Percentiles rank a stretch among this genome's conserved stretches.
Evolutionary conservation across 345 rosid species (phyloP).

Genomic region (Isatis tinctoria): DNA sequence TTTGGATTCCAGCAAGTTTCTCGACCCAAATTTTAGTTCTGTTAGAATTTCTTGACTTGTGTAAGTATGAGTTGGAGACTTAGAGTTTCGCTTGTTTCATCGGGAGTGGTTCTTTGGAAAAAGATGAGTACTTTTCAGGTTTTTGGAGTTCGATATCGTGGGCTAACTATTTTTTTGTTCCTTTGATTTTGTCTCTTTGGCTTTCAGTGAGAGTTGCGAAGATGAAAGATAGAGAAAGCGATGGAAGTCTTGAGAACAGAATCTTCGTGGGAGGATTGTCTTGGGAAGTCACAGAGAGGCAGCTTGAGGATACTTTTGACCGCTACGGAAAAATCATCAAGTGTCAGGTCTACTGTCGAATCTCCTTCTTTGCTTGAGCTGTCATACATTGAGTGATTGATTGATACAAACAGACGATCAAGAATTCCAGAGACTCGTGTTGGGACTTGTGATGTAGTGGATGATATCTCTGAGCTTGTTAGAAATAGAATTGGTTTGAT

Average conservation of each 20-base stretch:
- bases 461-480: not conserved
- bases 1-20: not conserved
- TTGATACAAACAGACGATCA: not conserved
- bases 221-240: slow-evolving; percentile 38
- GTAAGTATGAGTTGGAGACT: not conserved
- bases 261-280: slow-evolving; percentile 90
- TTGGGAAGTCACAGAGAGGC: slow-evolving; percentile 73
- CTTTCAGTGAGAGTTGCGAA: slow-evolving; percentile 8
- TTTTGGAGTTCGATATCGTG: not conserved
- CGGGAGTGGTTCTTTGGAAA: not conserved
- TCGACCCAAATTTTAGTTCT: not conserved
- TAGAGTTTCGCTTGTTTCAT: not conserved
- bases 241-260: slow-evolving; percentile 59
- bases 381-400: not conserved
- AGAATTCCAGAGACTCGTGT: not conserved
- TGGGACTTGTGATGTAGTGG: slow-evolving; percentile 1
- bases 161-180: not conserved
- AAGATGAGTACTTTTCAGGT: not conserved
- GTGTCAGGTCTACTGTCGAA: slow-evolving; percentile 56
- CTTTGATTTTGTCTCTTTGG: not conserved
- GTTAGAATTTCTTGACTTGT: not conserved
- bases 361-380: not conserved
- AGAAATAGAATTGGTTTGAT: not conserved
- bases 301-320: slow-evolving; percentile 68
- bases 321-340: slow-evolving; percentile 78